Evolutionary conservation across 164 flowering plant species (phyloP).

Genomic region (Warburgia ugandensis): DNA sequence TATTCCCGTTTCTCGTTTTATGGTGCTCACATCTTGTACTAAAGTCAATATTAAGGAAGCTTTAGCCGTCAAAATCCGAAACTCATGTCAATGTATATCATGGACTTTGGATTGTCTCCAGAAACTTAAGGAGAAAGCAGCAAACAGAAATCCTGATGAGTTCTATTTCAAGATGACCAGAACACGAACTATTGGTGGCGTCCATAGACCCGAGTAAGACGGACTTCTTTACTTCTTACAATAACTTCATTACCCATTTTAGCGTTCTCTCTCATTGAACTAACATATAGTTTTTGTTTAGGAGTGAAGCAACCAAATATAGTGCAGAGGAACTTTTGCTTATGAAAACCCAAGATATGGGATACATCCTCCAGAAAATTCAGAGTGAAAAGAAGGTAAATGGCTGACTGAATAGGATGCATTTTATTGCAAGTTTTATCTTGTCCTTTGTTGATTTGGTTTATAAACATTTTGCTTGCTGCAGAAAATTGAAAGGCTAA

Average conservation of each 20-base stretch:
- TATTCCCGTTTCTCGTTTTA: background rate
- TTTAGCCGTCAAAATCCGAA: background rate
- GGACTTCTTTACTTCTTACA: background rate
- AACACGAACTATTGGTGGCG: slow-evolving; percentile 54
- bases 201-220: slow-evolving; percentile 60
- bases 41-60: background rate
- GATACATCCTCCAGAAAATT: slow-evolving; percentile 67
- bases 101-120: slow-evolving; percentile 17
- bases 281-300: slow-evolving; percentile 10
- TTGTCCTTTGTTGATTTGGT: background rate
- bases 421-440: background rate
- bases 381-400: slow-evolving; percentile 73
- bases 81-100: background rate
- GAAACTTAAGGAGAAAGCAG: slow-evolving; percentile 83
- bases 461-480: slow-evolving; percentile 10
- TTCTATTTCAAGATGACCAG: slow-evolving; percentile 77
- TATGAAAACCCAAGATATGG: slow-evolving; percentile 91
- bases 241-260: background rate
- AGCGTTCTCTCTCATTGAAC: background rate
- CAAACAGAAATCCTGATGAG: slow-evolving; percentile 84
- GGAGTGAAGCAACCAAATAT: slow-evolving; percentile 64
- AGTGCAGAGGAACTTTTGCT: slow-evolving; percentile 66
- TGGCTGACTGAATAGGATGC: background rate
- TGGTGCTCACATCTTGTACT: background rate
- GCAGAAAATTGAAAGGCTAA: slow-evolving; percentile 81